These are phyloP conservation scores for Sporisorium sorghi DNA, from an alignment of 1,284 basidiomycete species.

Conservation along the genomic window DNA sequence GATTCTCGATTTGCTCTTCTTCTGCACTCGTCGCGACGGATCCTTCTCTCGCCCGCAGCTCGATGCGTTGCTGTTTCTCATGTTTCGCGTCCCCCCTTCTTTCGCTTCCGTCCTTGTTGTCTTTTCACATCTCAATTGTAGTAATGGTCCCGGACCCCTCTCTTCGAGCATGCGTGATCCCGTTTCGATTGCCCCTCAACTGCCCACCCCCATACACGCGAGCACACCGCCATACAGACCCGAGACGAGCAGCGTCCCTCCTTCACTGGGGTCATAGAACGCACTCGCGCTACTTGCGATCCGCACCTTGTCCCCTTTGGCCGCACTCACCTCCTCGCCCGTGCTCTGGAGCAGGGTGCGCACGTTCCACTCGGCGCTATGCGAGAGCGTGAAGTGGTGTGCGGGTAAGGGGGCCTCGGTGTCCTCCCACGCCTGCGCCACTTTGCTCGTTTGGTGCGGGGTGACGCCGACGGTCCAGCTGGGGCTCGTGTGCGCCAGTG, in stretches of 20 bases:
- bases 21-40: too few relatives aligned
- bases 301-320: not conserved
- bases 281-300: conserved; percentile 17
- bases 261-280: not conserved
- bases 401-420: conserved; percentile 20
- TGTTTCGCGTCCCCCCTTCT: not conserved
- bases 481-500: conserved; percentile 26
- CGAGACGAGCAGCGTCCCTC: conserved; percentile 26
- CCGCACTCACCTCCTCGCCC: not conserved
- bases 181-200: not conserved
- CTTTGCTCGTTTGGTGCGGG: not conserved
- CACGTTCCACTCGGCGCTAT: conserved; percentile 6
- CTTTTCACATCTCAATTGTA: conserved; percentile 5
- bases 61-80: not conserved
- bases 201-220: conserved; percentile 25
- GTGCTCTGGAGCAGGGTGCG: conserved; percentile 24
- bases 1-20: too few relatives aligned
- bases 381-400: conserved; percentile 15
- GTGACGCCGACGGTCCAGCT: conserved; percentile 33
- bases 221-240: conserved; percentile 24
- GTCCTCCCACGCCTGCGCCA: conserved; percentile 8
- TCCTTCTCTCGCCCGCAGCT: not conserved
- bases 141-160: conserved; percentile 28
- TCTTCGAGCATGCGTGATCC: not conserved
- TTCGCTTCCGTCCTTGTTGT: not conserved